Conservation (phyloP, 352 stramenopile species). For the Thraustotheca clavata region DNA sequence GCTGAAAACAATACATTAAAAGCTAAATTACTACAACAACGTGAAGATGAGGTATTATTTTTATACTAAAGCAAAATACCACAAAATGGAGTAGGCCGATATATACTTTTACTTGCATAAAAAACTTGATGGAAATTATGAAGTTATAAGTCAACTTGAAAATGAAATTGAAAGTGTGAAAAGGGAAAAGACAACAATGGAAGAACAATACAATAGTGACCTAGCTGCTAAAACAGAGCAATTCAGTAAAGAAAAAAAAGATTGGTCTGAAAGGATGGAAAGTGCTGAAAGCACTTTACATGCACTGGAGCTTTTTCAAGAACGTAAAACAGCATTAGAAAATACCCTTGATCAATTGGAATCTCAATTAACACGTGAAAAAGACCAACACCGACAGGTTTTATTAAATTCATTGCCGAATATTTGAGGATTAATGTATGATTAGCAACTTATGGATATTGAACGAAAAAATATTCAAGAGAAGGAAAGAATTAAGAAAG, state of each 20-base stretch:
- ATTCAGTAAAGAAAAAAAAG: conserved; percentile 22
- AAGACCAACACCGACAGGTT: conserved; percentile 2
- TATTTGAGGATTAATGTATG: conserved; percentile 30
- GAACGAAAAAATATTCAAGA: conserved; percentile 57
- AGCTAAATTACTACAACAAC: conserved; percentile 17
- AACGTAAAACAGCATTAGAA: conserved; percentile 44
- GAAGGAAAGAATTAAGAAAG: conserved; percentile 56
- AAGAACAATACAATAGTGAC: conserved; percentile 23
- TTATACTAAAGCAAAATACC: conserved; percentile 24
- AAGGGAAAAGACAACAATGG: conserved; percentile 17
- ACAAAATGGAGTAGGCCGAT: conserved; percentile 55
- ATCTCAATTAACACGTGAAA: conserved; percentile 24
- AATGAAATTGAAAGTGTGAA: conserved; percentile 28
- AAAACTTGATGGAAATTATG: conserved; percentile 72
- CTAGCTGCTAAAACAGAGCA: conserved; percentile 21
- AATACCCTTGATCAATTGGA: conserved; percentile 32
- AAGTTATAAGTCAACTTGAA: conserved; percentile 53
- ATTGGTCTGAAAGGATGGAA: conserved; percentile 23
- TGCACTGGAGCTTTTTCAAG: conserved; percentile 42
- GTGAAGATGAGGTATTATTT: conserved; percentile 17
- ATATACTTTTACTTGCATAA: conserved; percentile 85
- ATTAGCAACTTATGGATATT: conserved; percentile 27
- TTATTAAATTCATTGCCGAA: background rate
- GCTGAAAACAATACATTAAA: conserved; percentile 18
- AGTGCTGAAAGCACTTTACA: conserved; percentile 33